Evolutionary conservation across 1,284 basidiomycete species (phyloP).

Genomic region (Cutaneotrichosporon sp.): DNA sequence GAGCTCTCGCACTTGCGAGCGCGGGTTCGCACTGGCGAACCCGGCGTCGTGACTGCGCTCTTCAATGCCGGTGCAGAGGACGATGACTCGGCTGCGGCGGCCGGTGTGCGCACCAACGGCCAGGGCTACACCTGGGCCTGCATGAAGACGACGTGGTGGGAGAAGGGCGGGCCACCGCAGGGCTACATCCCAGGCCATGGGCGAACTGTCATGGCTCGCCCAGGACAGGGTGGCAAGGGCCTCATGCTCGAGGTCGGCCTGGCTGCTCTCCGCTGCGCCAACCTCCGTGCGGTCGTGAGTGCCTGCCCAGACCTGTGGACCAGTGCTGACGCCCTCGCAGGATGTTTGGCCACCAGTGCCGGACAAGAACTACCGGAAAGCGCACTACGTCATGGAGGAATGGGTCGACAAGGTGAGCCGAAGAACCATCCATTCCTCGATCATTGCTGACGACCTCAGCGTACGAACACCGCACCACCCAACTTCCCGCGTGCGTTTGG

Average conservation of each 20-base stretch:
- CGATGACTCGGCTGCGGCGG: slow-evolving; percentile 18
- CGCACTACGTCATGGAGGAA: slow-evolving; percentile 75
- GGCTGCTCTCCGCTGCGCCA: slow-evolving; percentile 71
- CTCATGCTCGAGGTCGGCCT: slow-evolving; percentile 76
- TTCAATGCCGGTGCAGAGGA: slow-evolving; percentile 58
- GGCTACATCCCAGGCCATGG: slow-evolving; percentile 51
- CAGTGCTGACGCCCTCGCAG: slow-evolving; percentile 52
- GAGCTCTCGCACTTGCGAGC: slow-evolving; percentile 68
- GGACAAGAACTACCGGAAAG: slow-evolving; percentile 76
- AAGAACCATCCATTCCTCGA: not conserved
- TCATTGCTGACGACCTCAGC: slow-evolving; percentile 23
- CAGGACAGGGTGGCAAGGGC: slow-evolving; percentile 50
- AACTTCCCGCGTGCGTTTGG: slow-evolving; percentile 40
- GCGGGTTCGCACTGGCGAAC: slow-evolving; percentile 69
- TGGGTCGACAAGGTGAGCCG: slow-evolving; percentile 71
- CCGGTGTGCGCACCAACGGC: slow-evolving; percentile 57
- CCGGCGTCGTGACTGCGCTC: slow-evolving; percentile 64
- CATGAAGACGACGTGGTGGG: slow-evolving; percentile 74
- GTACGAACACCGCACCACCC: slow-evolving; percentile 46
- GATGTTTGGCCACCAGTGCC: slow-evolving; percentile 77
- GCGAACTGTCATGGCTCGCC: slow-evolving; percentile 35
- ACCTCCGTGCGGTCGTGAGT: slow-evolving; percentile 64
- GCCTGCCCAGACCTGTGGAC: not conserved
- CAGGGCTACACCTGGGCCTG: slow-evolving; percentile 58
- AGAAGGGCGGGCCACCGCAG: slow-evolving; percentile 60